Conservation (phyloP, 805 yeast species). For the Myxozyma melibiosi region DNA sequence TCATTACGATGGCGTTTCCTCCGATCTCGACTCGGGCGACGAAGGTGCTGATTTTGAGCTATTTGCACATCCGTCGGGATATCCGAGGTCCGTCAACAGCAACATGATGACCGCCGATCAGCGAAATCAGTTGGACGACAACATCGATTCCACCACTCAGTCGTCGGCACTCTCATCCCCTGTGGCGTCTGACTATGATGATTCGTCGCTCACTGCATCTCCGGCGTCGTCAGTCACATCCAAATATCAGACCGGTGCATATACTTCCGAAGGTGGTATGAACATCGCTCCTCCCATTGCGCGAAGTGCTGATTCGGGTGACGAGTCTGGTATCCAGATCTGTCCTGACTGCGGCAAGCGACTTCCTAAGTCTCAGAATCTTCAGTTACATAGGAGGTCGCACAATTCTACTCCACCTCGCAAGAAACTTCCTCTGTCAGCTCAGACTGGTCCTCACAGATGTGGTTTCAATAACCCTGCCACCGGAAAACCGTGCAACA, state of each 20-base stretch:
- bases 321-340: conserved; percentile 6
- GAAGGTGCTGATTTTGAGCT: conserved; percentile 14
- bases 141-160: conserved; percentile 7
- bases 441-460: conserved; percentile 44
- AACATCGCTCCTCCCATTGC: conserved; percentile 3
- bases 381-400: conserved; percentile 20
- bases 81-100: conserved; percentile 3
- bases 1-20: conserved; percentile 4
- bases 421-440: conserved; percentile 31
- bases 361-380: conserved; percentile 11
- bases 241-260: background rate
- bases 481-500: conserved; percentile 66
- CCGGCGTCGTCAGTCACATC: conserved; percentile 17
- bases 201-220: conserved; percentile 15
- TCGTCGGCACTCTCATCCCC: conserved; percentile 24
- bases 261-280: background rate
- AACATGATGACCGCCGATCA: background rate
- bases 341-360: conserved; percentile 29
- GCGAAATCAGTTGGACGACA: background rate
- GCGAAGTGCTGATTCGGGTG: conserved; percentile 6
- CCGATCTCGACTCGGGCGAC: conserved; percentile 20
- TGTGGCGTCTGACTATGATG: conserved; percentile 18
- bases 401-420: conserved; percentile 26
- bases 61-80: conserved; percentile 7
- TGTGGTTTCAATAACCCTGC: conserved; percentile 63